These are phyloP conservation scores for Mychonastes homosphaera DNA, from an alignment of 139 green algal species.

Conservation along the genomic window DNA sequence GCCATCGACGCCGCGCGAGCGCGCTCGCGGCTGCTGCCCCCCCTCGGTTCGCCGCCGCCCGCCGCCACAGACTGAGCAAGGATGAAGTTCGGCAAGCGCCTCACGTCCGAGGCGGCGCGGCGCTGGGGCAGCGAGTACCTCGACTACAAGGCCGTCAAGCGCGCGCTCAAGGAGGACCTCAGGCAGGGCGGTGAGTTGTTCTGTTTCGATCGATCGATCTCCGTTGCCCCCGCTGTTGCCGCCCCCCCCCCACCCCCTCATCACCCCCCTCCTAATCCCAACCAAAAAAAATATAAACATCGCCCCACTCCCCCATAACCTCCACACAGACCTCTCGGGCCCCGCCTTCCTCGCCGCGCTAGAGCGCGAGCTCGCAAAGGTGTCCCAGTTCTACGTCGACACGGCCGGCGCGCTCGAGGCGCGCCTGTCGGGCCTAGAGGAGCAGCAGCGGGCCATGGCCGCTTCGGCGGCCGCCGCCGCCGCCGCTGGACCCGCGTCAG, in stretches of 20 bases:
- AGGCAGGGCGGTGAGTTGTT: conserved; percentile 23
- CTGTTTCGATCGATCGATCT: too few relatives aligned
- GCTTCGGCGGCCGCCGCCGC: background rate
- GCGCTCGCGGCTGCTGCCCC: too few relatives aligned
- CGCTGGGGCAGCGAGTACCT: conserved; percentile 35
- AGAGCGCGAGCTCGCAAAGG: conserved; percentile 40
- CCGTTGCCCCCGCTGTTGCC: background rate
- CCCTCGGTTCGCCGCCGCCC: too few relatives aligned
- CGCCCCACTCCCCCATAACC: too few relatives aligned
- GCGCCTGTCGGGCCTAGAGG: background rate
- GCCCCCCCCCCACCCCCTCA: background rate
- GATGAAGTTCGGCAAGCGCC: conserved; percentile 64
- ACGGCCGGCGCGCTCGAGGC: conserved; percentile 44
- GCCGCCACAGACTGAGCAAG: background rate
- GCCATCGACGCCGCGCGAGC: too few relatives aligned
- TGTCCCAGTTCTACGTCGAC: conserved; percentile 44
- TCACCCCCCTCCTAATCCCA: background rate
- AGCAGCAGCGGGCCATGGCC: too few relatives aligned
- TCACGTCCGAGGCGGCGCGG: conserved; percentile 35
- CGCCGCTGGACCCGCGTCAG: background rate
- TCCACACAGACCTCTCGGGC: conserved; percentile 34
- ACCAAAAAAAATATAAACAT: too few relatives aligned
- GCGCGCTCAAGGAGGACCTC: conserved; percentile 50
- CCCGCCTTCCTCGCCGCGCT: conserved; percentile 36
- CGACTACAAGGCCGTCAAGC: conserved; percentile 62